Percentiles rank a stretch among this genome's conserved stretches.
phyloP scores from a whole-genome alignment of 768 basidiomycete genomes.

The Erythrobasidium yunnanense region DNA sequence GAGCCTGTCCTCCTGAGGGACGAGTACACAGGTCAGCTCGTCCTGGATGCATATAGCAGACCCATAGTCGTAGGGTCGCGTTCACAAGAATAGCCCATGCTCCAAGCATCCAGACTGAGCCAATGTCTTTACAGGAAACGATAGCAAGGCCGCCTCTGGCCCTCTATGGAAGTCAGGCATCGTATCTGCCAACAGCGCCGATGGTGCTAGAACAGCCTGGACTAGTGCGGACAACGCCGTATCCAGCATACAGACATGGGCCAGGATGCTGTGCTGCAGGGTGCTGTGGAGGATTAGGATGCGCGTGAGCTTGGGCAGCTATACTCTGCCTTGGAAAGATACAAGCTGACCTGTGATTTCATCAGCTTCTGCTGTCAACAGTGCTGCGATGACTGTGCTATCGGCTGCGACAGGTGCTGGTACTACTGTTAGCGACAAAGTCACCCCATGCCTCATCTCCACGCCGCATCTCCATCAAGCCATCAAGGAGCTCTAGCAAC shows the following conservation, averaged over 20 bases:
- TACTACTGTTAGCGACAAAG: neutral
- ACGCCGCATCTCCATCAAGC: too few relatives aligned
- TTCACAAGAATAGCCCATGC: neutral
- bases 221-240: too few relatives aligned
- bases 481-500: too few relatives aligned
- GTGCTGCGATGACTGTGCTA: neutral
- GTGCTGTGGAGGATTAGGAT: neutral
- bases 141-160: too few relatives aligned
- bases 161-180: too few relatives aligned
- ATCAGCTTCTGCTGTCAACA: neutral
- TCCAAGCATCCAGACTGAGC: neutral
- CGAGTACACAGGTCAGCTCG: neutral
- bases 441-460: too few relatives aligned
- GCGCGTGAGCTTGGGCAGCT: neutral
- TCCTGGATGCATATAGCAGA: neutral
- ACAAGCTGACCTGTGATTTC: neutral
- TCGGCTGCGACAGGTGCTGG: neutral
- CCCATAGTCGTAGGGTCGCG: neutral
- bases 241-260: neutral
- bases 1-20: slow-evolving; percentile 7
- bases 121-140: too few relatives aligned
- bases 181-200: neutral
- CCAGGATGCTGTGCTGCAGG: neutral
- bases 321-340: too few relatives aligned
- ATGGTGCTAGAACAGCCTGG: neutral